These are phyloP conservation scores for Chalciporus piperatus DNA, from an alignment of 768 basidiomycete genomes.

Conservation along the genomic window DNA sequence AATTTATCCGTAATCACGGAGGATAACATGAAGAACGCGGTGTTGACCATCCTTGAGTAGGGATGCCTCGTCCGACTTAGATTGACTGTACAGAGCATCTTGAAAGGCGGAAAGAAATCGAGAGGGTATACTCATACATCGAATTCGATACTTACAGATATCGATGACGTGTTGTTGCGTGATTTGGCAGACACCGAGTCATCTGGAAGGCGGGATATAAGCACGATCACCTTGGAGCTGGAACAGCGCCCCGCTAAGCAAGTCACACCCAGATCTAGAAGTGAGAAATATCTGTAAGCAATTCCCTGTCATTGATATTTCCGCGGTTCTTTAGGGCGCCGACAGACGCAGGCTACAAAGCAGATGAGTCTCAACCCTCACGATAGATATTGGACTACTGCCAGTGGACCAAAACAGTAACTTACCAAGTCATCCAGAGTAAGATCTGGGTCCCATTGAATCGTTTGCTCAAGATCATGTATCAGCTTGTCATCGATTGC, in stretches of 20 bases:
- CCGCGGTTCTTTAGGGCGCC: conserved; percentile 48
- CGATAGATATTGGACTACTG: background rate
- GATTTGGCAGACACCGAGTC: conserved; percentile 27
- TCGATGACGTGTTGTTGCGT: conserved; percentile 52
- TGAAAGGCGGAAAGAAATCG: conserved; percentile 42
- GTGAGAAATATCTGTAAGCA: conserved; percentile 45
- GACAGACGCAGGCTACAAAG: conserved; percentile 42
- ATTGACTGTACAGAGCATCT: conserved; percentile 36
- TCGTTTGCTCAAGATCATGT: conserved; percentile 28
- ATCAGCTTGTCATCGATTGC: too few relatives aligned
- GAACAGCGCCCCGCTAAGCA: conserved; percentile 1
- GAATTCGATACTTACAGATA: conserved; percentile 46
- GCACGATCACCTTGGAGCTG: conserved; percentile 60
- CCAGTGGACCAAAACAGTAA: background rate
- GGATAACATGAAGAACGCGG: conserved; percentile 68
- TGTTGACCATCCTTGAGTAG: conserved; percentile 64
- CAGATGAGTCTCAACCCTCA: background rate
- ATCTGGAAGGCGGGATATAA: conserved; percentile 54
- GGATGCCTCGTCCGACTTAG: conserved; percentile 16
- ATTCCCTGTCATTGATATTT: conserved; percentile 54
- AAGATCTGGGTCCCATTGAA: conserved; percentile 25
- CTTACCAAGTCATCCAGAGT: conserved; percentile 29
- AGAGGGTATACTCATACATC: conserved; percentile 30
- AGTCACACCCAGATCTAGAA: background rate
- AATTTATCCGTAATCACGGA: conserved; percentile 58